A percentile compares a stretch with the other conserved stretches of the same genome.
Evolutionary conservation across 441 rosid species (phyloP).

Genomic region (Populus hybrid): DNA sequence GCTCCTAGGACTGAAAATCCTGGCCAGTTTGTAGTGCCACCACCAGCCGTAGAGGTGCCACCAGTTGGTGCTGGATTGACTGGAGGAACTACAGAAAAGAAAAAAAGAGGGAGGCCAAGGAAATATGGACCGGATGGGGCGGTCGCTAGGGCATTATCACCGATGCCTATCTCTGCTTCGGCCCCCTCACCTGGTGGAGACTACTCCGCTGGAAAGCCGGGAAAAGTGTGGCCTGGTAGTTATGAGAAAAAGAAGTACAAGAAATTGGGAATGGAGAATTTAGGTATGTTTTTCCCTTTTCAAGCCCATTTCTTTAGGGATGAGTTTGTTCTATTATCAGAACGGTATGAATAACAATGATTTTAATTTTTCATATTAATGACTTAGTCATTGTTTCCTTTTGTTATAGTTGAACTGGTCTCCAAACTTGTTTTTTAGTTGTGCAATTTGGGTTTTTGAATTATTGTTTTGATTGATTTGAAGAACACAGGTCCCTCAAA

Average conservation of each 20-base stretch:
- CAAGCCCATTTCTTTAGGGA: not conserved
- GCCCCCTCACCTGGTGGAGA: slow-evolving; percentile 52
- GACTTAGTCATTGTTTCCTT: not conserved
- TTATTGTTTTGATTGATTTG: slow-evolving; percentile 11
- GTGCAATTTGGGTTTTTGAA: slow-evolving; percentile 20
- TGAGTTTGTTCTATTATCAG: not conserved
- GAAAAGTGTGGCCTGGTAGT: slow-evolving; percentile 50
- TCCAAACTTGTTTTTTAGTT: not conserved
- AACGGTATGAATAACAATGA: slow-evolving; percentile 3
- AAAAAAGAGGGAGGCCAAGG: slow-evolving; percentile 93
- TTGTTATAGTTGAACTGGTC: slow-evolving; percentile 6
- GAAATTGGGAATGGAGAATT: slow-evolving; percentile 47
- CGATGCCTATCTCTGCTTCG: slow-evolving; percentile 67
- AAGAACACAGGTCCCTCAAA: slow-evolving; percentile 8
- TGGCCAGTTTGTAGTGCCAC: slow-evolving; percentile 40
- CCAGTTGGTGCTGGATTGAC: slow-evolving; percentile 36
- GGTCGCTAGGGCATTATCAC: slow-evolving; percentile 50
- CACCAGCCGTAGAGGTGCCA: slow-evolving; percentile 28
- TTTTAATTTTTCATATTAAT: slow-evolving; percentile 5
- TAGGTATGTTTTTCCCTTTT: slow-evolving; percentile 35
- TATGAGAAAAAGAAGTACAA: slow-evolving; percentile 52
- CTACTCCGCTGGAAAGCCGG: slow-evolving; percentile 53
- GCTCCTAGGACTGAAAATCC: slow-evolving; percentile 65
- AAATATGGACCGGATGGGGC: slow-evolving; percentile 83
- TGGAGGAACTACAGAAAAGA: slow-evolving; percentile 48